Evolutionary conservation across 2,329 filamentous ascomycete species (phyloP).

Genomic region (Tolypocladium cylindrosporum): DNA sequence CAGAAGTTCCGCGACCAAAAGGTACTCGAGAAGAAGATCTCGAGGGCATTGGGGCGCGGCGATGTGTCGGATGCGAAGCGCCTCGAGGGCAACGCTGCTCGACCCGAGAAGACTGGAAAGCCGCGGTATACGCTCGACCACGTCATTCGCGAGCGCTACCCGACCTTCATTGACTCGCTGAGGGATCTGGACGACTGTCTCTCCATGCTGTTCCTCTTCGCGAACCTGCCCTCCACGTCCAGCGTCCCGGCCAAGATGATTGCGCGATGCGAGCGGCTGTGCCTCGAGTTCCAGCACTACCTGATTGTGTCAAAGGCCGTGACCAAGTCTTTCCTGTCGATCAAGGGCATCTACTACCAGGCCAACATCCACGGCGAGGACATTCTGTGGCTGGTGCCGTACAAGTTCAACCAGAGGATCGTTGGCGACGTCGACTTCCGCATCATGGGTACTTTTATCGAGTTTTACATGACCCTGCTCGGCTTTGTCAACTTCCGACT

Average conservation of each 20-base stretch:
- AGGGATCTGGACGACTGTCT: conserved; percentile 93
- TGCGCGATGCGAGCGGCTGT: conserved; percentile 84
- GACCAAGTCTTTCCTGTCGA: conserved; percentile 92
- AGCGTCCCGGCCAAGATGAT: conserved; percentile 93
- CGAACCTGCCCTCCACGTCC: conserved; percentile 83
- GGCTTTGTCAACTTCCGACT: conserved; percentile 94
- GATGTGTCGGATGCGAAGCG: conserved; percentile 83
- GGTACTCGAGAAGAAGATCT: conserved; percentile 94
- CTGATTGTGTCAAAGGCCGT: conserved; percentile 85
- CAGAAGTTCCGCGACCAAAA: conserved; percentile 97
- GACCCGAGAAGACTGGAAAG: conserved; percentile 83
- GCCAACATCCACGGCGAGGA: conserved; percentile 95
- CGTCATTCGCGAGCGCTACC: conserved; percentile 95
- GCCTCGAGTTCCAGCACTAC: conserved; percentile 96
- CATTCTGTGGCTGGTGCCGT: conserved; percentile 92
- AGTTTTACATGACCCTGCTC: conserved; percentile 95
- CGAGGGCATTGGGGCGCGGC: conserved; percentile 79
- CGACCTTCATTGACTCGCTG: conserved; percentile 89
- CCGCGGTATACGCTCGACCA: conserved; percentile 89
- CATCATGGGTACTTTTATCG: conserved; percentile 98
- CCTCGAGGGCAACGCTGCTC: conserved; percentile 74
- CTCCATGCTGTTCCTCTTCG: conserved; percentile 95
- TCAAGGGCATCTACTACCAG: conserved; percentile 99
- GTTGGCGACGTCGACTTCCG: conserved; percentile 94
- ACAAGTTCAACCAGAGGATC: conserved; percentile 93